phyloP scores from a whole-genome alignment of 2,329 filamentous ascomycete genomes.

The Raffaelea albimanens region DNA sequence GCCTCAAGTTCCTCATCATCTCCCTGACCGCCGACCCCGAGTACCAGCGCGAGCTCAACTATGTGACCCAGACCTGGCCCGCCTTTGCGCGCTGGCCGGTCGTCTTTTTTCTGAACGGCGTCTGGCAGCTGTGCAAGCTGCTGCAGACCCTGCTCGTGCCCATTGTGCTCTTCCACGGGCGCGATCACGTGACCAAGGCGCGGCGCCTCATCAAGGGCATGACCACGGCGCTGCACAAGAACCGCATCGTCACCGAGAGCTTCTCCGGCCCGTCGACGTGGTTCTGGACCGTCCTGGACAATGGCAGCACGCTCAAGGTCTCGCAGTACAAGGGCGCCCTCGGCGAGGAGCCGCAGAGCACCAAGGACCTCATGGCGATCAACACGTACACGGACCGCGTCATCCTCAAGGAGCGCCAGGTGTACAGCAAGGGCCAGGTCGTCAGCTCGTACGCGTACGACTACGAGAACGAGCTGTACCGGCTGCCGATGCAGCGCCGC shows the following conservation, averaged over 20 bases:
- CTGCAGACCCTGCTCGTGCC: conserved; percentile 9
- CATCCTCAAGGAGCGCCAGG: conserved; percentile 23
- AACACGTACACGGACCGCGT: conserved; percentile 38
- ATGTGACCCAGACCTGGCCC: conserved; percentile 12
- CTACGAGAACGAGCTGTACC: conserved; percentile 24
- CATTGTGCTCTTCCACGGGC: conserved; percentile 19
- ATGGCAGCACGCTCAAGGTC: conserved; percentile 5
- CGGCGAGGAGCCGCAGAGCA: conserved; percentile 33
- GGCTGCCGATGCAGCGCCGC: conserved; percentile 32
- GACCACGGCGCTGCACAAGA: conserved; percentile 10
- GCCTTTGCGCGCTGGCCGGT: conserved; percentile 18
- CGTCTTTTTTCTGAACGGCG: conserved; percentile 22
- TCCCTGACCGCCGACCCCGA: conserved; percentile 33
- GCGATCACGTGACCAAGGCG: conserved; percentile 29
- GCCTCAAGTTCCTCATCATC: conserved; percentile 29
- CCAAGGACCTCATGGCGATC: conserved; percentile 29
- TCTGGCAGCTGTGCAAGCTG: conserved; percentile 11
- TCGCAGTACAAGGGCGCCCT: conserved; percentile 17
- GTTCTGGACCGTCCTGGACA: conserved; percentile 8
- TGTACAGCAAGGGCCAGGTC: conserved; percentile 15
- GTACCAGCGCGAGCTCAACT: conserved; percentile 32
- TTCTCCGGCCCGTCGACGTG: conserved; percentile 10
- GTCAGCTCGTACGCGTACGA: conserved; percentile 3
- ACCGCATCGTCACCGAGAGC: conserved; percentile 8
- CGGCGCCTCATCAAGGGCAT: conserved; percentile 18